Evolutionary conservation across 495 filamentous ascomycete species (phyloP).

Genomic region (Neurospora sp.): DNA sequence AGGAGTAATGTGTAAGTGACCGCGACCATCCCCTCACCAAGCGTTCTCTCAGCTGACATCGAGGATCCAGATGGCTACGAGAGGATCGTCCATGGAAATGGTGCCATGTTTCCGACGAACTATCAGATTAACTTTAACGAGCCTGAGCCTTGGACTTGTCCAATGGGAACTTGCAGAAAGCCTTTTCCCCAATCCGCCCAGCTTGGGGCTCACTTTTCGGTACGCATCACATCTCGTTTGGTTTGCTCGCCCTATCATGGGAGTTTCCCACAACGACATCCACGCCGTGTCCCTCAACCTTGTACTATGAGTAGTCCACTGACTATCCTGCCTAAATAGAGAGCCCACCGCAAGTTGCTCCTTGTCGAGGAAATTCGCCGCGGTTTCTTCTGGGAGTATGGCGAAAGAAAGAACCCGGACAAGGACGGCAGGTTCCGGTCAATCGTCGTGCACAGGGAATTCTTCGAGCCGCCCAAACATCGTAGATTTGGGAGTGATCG

Average conservation of each 20-base stretch:
- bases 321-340: background rate
- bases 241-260: background rate
- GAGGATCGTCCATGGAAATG: too few relatives aligned
- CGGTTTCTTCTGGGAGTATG: constrained; percentile 9
- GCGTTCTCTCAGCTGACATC: too few relatives aligned
- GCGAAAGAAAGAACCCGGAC: background rate
- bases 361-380: constrained; percentile 14
- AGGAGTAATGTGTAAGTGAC: background rate
- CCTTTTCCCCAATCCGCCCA: constrained; percentile 2
- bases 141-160: constrained; percentile 13
- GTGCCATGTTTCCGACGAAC: constrained; percentile 10
- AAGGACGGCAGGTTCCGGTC: constrained; percentile 3
- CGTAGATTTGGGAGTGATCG: background rate
- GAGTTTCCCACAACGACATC: background rate
- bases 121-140: background rate
- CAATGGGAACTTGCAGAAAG: constrained; percentile 7
- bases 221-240: background rate
- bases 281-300: background rate
- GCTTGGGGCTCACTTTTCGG: constrained; percentile 15
- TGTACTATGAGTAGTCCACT: background rate
- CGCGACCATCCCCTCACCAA: too few relatives aligned
- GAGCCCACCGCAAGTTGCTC: constrained; percentile 7
- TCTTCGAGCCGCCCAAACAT: background rate
- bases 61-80: background rate
- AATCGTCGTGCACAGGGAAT: constrained; percentile 7